Evolutionary conservation across 805 yeast genomes (phyloP).

Genomic region (Saccharomycopsis sp.): DNA sequence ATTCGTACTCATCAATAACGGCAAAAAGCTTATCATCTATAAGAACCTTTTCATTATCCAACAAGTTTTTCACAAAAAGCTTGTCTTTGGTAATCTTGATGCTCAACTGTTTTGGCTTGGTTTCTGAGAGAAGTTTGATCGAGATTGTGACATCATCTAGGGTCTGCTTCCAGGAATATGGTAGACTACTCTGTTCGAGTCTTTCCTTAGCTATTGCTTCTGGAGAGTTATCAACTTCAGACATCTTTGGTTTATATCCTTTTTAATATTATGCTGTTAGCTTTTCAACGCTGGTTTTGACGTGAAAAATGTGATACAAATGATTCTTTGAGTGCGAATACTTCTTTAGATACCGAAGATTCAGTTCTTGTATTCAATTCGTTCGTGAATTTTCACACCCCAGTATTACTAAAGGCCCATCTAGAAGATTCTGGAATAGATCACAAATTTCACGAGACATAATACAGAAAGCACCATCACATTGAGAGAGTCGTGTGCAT

Average conservation of each 20-base stretch:
- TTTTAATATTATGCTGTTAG: too few species aligned
- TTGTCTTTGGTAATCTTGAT: constrained; percentile 25
- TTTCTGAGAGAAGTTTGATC: constrained; percentile 27
- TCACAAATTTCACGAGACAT: too few species aligned
- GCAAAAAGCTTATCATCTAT: constrained; percentile 33
- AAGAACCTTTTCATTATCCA: constrained; percentile 7
- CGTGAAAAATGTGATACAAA: background rate
- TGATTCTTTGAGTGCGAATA: background rate
- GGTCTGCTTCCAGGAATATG: constrained; percentile 36
- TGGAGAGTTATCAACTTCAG: constrained; percentile 10
- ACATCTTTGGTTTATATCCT: background rate
- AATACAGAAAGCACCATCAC: too few species aligned
- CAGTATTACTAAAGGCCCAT: too few species aligned
- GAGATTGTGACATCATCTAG: constrained; percentile 35
- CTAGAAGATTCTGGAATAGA: too few species aligned
- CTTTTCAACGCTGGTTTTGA: background rate
- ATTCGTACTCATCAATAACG: constrained; percentile 27
- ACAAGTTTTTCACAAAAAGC: constrained; percentile 22
- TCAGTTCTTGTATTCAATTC: too few species aligned
- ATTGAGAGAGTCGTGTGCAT: too few species aligned
- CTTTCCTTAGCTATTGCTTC: constrained; percentile 14
- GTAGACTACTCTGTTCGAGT: constrained; percentile 21
- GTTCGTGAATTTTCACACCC: too few species aligned
- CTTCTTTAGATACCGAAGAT: too few species aligned
- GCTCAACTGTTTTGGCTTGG: constrained; percentile 30